A percentile compares a stretch with the other conserved stretches of the same genome.
These are phyloP conservation scores for Orbilia brochopaga DNA, from an alignment of 2,329 filamentous ascomycete genomes.

Conservation along the genomic window DNA sequence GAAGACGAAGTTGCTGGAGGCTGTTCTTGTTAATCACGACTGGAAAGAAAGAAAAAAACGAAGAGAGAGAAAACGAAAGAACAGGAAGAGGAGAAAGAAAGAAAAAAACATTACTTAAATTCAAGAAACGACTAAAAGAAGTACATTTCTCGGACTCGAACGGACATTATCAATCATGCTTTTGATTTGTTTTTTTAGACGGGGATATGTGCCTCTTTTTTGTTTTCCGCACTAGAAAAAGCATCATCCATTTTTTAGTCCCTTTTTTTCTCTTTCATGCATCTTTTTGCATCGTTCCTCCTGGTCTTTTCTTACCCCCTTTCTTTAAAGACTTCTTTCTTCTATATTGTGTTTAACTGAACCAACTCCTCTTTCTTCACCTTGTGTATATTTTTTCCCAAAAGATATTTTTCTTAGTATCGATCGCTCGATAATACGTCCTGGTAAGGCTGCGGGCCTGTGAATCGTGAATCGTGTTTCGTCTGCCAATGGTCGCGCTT, in stretches of 20 bases:
- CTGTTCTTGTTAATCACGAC: conserved; percentile 38
- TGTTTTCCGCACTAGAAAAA: conserved; percentile 48
- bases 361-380: conserved; percentile 44
- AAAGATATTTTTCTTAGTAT: conserved; percentile 40
- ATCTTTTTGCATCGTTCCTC: conserved; percentile 12
- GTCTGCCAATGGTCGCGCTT: too few relatives aligned
- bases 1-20: conserved; percentile 38
- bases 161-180: conserved; percentile 30
- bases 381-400: conserved; percentile 49
- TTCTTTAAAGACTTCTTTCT: conserved; percentile 20
- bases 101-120: conserved; percentile 22
- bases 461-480: neutral
- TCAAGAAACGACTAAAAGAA: conserved; percentile 35
- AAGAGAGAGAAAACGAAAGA: conserved; percentile 15
- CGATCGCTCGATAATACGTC: conserved; percentile 14
- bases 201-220: conserved; percentile 45
- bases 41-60: conserved; percentile 34
- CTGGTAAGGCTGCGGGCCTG: neutral
- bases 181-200: conserved; percentile 51
- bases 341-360: conserved; percentile 44
- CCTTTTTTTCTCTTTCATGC: conserved; percentile 11
- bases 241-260: conserved; percentile 13
- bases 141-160: conserved; percentile 39
- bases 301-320: conserved; percentile 24
- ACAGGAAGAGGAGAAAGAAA: conserved; percentile 22